Conservation (phyloP, 305 asterid species). For the Fraxinus platypoda region DNA sequence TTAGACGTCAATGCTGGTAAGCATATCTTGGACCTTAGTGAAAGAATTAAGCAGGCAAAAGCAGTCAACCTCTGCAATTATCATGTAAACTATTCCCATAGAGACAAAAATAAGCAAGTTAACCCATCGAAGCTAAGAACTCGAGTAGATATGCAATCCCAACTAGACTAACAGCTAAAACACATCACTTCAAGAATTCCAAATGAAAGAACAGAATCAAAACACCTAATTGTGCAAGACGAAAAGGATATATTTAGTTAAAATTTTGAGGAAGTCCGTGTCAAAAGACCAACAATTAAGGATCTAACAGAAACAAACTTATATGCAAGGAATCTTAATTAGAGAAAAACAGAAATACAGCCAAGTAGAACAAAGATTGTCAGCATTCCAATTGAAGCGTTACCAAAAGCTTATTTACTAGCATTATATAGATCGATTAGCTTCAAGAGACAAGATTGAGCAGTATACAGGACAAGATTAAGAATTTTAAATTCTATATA, state of each 20-base stretch:
- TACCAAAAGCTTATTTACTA: background rate
- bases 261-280: background rate
- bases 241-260: background rate
- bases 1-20: slow-evolving; percentile 3
- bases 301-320: background rate
- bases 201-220: background rate
- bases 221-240: background rate
- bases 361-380: background rate
- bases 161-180: slow-evolving; percentile 10
- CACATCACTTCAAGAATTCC: background rate
- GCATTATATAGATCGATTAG: background rate
- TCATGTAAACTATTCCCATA: background rate
- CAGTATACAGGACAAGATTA: background rate
- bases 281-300: background rate
- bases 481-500: background rate
- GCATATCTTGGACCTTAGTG: slow-evolving; percentile 17
- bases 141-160: slow-evolving; percentile 14
- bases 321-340: background rate
- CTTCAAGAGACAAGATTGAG: background rate
- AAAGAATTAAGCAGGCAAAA: slow-evolving; percentile 18
- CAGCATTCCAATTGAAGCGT: background rate
- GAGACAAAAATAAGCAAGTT: background rate
- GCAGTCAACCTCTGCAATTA: background rate
- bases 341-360: background rate
- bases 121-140: slow-evolving; percentile 4